These are phyloP conservation scores for Bacterosira constricta DNA, from an alignment of 108 stramenopile species.

Conservation along the genomic window DNA sequence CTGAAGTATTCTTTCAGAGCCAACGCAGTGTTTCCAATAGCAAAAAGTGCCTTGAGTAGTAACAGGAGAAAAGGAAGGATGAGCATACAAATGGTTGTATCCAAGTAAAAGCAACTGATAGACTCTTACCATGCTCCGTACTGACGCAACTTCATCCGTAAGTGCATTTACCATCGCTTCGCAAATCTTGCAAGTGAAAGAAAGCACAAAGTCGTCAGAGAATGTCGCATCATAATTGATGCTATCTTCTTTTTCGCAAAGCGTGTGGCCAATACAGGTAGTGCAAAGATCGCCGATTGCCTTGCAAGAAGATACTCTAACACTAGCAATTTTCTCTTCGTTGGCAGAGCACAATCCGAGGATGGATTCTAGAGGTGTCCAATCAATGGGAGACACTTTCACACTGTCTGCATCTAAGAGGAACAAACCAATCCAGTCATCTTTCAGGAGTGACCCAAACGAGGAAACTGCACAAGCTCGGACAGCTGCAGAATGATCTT, in stretches of 20 bases:
- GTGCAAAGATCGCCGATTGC: constrained; percentile 69
- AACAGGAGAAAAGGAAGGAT: not conserved
- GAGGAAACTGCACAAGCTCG: constrained; percentile 33
- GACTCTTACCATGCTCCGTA: constrained; percentile 63
- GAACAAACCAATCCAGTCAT: constrained; percentile 60
- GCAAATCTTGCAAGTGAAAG: constrained; percentile 40
- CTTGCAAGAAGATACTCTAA: constrained; percentile 65
- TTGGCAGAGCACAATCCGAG: constrained; percentile 44
- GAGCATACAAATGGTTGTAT: not conserved
- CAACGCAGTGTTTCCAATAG: constrained; percentile 66
- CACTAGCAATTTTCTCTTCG: constrained; percentile 43
- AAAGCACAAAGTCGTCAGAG: constrained; percentile 8
- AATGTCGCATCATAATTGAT: not conserved
- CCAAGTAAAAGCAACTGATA: not conserved
- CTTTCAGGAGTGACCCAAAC: constrained; percentile 42
- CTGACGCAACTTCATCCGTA: constrained; percentile 49
- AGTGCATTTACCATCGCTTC: constrained; percentile 41
- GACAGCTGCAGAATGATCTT: constrained; percentile 26
- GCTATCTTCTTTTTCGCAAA: not conserved
- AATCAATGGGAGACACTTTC: constrained; percentile 8
- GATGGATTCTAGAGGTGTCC: constrained; percentile 32
- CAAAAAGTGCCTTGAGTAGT: constrained; percentile 58
- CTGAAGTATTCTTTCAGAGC: constrained; percentile 42
- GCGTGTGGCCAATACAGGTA: constrained; percentile 26
- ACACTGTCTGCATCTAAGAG: not conserved